Evolutionary conservation across 495 filamentous ascomycete species (phyloP).

Genomic region (Aspergillus hancockii): DNA sequence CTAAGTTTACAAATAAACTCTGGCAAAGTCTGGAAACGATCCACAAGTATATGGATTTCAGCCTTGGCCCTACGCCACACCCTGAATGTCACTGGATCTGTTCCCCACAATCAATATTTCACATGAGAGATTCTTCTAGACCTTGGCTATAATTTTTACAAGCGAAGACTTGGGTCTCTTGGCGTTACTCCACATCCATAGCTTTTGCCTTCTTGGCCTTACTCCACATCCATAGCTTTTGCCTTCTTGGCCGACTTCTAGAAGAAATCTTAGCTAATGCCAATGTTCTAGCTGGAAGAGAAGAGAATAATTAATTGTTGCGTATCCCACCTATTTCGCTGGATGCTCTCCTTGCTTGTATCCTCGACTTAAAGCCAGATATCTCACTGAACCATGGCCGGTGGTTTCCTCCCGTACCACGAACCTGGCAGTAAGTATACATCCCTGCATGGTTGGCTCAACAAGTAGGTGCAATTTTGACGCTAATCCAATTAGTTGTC

Average conservation of each 20-base stretch:
- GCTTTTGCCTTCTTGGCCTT: background rate
- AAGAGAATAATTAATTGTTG: background rate
- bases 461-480: background rate
- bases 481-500: slow-evolving; percentile 21
- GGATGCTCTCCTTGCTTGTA: background rate
- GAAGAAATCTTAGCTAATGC: background rate
- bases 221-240: background rate
- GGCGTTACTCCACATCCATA: background rate
- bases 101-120: background rate
- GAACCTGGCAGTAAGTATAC: slow-evolving; percentile 32
- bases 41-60: background rate
- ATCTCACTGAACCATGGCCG: slow-evolving; percentile 24
- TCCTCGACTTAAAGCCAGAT: background rate
- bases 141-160: background rate
- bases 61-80: background rate
- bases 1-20: background rate
- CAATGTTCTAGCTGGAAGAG: background rate
- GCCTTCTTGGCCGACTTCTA: background rate
- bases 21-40: background rate
- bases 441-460: slow-evolving; percentile 1
- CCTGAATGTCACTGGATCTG: background rate
- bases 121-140: background rate
- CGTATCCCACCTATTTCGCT: background rate
- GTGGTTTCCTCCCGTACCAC: slow-evolving; percentile 35
- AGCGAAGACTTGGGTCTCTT: background rate